phyloP scores from a whole-genome alignment of 23 red algal genomes.

The Cyanidium caldarium region DNA sequence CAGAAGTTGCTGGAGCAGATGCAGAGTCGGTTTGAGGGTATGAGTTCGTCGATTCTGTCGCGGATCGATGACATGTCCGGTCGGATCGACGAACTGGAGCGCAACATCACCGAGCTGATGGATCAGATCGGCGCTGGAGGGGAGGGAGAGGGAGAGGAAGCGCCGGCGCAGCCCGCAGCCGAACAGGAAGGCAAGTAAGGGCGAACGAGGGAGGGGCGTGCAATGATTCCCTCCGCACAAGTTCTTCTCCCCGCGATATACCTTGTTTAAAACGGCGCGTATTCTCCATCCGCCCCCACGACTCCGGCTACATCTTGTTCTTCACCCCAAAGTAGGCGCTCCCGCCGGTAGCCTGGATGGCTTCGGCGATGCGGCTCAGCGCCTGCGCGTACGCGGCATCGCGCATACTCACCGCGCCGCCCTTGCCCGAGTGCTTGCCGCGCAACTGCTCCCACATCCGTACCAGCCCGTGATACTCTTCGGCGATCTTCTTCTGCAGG shows the following conservation, averaged over 20 bases:
- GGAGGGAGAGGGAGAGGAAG: background rate
- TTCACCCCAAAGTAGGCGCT: background rate
- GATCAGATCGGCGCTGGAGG: background rate
- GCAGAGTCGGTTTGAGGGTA: conserved; percentile 1
- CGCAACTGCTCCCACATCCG: background rate
- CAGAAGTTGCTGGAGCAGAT: conserved; percentile 5
- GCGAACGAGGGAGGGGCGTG: too few species aligned
- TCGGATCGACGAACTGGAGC: conserved; percentile 1
- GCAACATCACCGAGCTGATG: conserved; percentile 2
- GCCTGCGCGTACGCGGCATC: background rate
- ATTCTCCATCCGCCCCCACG: too few species aligned
- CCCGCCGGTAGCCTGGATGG: background rate
- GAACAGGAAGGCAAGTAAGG: background rate
- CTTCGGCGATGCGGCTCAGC: background rate
- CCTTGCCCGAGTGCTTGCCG: background rate
- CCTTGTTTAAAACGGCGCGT: too few species aligned
- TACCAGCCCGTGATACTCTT: background rate
- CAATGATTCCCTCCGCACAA: too few species aligned
- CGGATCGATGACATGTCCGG: conserved; percentile 7
- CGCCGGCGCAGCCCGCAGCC: background rate
- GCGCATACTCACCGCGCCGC: background rate
- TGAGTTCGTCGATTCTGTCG: conserved; percentile 3
- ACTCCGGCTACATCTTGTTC: too few species aligned
- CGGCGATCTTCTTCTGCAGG: background rate
- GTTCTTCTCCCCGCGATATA: too few species aligned